A percentile compares a stretch with the other conserved stretches of the same genome.
Conservation (phyloP, 2,329 filamentous ascomycete species). For the Aspergillus ochraceus region DNA sequence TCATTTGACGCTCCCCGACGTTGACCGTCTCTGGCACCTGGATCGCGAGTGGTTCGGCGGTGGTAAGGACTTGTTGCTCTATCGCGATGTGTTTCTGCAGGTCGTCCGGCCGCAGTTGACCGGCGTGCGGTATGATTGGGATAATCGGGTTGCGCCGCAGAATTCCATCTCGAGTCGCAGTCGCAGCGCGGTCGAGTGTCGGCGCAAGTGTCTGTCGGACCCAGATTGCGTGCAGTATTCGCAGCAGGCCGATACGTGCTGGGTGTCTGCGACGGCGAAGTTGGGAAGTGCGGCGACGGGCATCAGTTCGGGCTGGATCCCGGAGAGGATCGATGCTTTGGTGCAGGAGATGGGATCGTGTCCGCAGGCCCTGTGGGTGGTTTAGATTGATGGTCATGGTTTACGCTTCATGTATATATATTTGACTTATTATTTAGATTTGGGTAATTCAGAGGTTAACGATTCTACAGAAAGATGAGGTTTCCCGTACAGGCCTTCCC, state of each 20-base stretch:
- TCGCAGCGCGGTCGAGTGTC: slow-evolving; percentile 5
- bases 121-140: slow-evolving; percentile 22
- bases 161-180: slow-evolving; percentile 8
- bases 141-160: slow-evolving; percentile 16
- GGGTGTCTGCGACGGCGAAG: not conserved
- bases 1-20: slow-evolving; percentile 44
- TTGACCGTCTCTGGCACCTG: slow-evolving; percentile 44
- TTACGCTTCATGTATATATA: not conserved
- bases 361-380: not conserved
- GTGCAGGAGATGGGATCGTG: not conserved
- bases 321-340: not conserved
- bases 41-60: slow-evolving; percentile 25
- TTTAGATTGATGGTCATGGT: not conserved
- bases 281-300: not conserved
- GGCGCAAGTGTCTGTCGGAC: not conserved
- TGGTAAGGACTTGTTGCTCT: slow-evolving; percentile 25
- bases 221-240: slow-evolving; percentile 9
- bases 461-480: too few species aligned
- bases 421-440: not conserved
- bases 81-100: slow-evolving; percentile 29
- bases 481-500: too few species aligned
- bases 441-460: not conserved
- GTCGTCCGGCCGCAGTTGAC: slow-evolving; percentile 16
- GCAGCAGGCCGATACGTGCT: slow-evolving; percentile 4
- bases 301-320: not conserved